Evolutionary conservation across 768 basidiomycete genomes (phyloP).

Genomic region (Podaxis sp.): DNA sequence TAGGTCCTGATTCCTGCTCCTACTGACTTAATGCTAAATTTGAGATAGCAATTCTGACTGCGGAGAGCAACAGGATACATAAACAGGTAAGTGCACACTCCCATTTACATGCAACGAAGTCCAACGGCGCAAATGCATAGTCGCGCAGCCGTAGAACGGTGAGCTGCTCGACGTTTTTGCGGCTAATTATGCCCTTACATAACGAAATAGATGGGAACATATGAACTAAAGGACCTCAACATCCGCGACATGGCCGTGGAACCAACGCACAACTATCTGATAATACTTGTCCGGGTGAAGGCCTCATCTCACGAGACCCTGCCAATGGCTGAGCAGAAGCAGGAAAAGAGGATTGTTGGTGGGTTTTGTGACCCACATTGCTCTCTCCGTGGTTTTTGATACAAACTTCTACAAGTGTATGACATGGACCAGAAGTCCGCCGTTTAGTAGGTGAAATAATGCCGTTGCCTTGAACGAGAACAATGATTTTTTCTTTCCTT

Average conservation of each 20-base stretch:
- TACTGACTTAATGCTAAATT: not conserved
- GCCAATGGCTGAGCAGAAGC: not conserved
- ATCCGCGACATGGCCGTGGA: constrained; percentile 7
- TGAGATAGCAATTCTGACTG: not conserved
- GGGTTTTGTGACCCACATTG: not conserved
- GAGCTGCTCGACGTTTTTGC: not conserved
- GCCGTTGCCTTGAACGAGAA: not conserved
- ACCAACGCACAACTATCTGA: constrained; percentile 4
- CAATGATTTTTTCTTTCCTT: not conserved
- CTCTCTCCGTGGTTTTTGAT: not conserved
- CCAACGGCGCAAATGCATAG: not conserved
- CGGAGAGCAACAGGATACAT: not conserved
- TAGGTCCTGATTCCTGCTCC: not conserved
- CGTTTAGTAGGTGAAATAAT: constrained; percentile 1
- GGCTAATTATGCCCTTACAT: not conserved
- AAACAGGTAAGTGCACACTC: not conserved
- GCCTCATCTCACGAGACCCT: not conserved
- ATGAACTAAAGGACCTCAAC: not conserved
- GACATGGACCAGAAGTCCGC: constrained; percentile 5
- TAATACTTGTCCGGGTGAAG: constrained; percentile 5
- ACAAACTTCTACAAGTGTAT: not conserved
- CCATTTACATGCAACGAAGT: not conserved
- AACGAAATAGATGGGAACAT: not conserved
- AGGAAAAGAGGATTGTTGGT: constrained; percentile 9
- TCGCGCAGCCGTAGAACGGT: constrained; percentile 9